phyloP scores from a whole-genome alignment of 2,329 filamentous ascomycete species.

The Monosporascus ibericus region DNA sequence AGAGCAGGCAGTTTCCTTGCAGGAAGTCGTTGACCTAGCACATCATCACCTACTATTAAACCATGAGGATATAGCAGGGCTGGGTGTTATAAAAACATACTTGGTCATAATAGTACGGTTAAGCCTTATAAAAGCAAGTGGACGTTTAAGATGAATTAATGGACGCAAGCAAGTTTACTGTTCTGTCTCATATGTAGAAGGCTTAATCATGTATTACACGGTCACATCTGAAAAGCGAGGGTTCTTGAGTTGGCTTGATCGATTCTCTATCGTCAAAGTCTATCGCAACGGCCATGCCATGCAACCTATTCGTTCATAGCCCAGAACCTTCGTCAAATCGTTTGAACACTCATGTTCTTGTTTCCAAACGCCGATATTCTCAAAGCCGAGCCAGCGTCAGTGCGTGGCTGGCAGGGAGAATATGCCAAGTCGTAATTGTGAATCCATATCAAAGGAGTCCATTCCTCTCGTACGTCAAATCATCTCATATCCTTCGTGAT shows the following conservation, averaged over 20 bases:
- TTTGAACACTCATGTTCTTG: conserved; percentile 11
- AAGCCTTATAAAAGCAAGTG: no score
- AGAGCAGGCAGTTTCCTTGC: no score
- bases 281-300: conserved; percentile 4
- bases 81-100: no score
- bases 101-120: no score
- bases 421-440: conserved; percentile 22
- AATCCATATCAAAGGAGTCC: conserved; percentile 16
- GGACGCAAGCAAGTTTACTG: no score
- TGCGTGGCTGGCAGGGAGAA: conserved; percentile 14
- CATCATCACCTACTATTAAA: no score
- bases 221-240: no score
- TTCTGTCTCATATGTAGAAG: no score
- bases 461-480: conserved; percentile 20
- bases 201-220: no score
- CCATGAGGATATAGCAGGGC: no score
- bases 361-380: conserved; percentile 17
- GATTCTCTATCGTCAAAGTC: conserved; percentile 16
- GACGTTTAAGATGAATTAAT: no score
- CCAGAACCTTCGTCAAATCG: conserved; percentile 11
- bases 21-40: no score
- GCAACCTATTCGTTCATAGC: not conserved
- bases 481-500: conserved; percentile 23
- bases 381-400: conserved; percentile 19
- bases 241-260: not conserved